A percentile compares a stretch with the other conserved stretches of the same genome.
These are phyloP conservation scores for Colletotrichum sp. DNA, from an alignment of 2,329 filamentous ascomycete species.

Conservation along the genomic window DNA sequence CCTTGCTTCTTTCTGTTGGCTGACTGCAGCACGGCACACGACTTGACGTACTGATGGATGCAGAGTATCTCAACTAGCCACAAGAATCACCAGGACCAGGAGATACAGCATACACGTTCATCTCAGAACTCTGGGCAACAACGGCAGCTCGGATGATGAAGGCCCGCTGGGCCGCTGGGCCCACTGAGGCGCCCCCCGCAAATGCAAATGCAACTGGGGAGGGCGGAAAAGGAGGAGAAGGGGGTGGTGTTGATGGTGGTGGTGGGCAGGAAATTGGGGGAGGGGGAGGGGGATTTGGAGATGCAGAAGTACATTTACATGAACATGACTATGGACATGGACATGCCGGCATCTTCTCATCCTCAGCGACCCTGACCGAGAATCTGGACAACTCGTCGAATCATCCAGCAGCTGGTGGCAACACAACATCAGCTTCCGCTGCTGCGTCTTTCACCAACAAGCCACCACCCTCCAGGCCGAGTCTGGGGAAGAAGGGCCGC, in stretches of 20 bases:
- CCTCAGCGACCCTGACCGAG: slow-evolving; percentile 11
- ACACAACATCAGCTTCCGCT: slow-evolving; percentile 2
- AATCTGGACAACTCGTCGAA: not conserved
- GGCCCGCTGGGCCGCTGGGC: slow-evolving; percentile 23
- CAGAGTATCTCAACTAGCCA: not conserved
- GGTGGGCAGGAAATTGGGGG: not conserved
- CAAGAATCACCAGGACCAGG: not conserved
- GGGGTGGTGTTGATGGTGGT: not conserved
- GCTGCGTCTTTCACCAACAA: not conserved
- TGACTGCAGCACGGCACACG: not conserved
- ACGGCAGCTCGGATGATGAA: slow-evolving; percentile 23
- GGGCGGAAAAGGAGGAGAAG: not conserved
- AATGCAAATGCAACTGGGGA: not conserved
- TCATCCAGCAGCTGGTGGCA: not conserved
- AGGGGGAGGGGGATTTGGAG: slow-evolving; percentile 3
- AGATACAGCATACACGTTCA: not conserved
- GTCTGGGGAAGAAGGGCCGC: slow-evolving; percentile 18
- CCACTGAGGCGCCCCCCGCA: slow-evolving; percentile 21
- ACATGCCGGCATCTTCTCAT: not conserved
- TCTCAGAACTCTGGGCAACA: slow-evolving; percentile 1
- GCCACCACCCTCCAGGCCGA: not conserved
- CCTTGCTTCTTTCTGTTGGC: not conserved
- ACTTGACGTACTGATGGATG: not conserved
- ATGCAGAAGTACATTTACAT: not conserved
- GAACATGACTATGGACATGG: not conserved